A percentile compares a stretch with the other conserved stretches of the same genome.
These are phyloP conservation scores for Phlebopus sp. DNA, from an alignment of 1,284 basidiomycete species.

Conservation along the genomic window DNA sequence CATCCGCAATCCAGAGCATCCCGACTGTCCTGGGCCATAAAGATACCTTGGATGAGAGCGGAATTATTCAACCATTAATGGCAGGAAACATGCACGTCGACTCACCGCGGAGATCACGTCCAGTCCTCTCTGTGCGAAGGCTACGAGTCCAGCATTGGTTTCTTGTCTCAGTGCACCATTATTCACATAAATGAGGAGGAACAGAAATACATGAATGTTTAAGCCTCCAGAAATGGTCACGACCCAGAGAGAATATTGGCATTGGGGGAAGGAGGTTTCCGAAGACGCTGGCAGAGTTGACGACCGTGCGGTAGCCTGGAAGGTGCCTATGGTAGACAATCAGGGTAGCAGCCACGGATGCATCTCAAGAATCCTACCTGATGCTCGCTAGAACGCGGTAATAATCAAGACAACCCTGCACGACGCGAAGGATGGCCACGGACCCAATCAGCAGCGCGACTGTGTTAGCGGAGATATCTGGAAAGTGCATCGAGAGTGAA, in stretches of 20 bases:
- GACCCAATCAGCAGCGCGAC: slow-evolving; percentile 1
- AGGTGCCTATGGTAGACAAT: slow-evolving; percentile 1
- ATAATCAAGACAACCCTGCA: slow-evolving; percentile 6
- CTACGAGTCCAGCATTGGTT: neutral
- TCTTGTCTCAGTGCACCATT: neutral
- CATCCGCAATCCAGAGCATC: slow-evolving; percentile 7
- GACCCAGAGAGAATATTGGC: slow-evolving; percentile 2
- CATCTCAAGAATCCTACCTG: neutral
- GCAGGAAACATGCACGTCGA: neutral
- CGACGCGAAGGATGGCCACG: slow-evolving; percentile 1
- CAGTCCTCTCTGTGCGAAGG: slow-evolving; percentile 3
- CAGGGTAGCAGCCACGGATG: neutral
- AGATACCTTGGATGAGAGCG: slow-evolving; percentile 2
- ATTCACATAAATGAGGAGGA: neutral
- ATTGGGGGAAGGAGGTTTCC: slow-evolving; percentile 2
- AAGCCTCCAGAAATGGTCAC: slow-evolving; percentile 3
- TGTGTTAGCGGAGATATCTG: slow-evolving; percentile 1
- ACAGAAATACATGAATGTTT: slow-evolving; percentile 9
- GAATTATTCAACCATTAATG: neutral
- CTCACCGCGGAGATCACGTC: slow-evolving; percentile 9
- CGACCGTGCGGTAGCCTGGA: slow-evolving; percentile 8
- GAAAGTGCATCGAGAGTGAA: neutral
- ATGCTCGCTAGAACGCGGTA: slow-evolving; percentile 3
- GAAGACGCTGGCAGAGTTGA: neutral
- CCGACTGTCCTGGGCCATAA: slow-evolving; percentile 3